Base-by-base conservation (phyloP, 1,139 yeast genomes). In the Nadsonia starkeyi-henricii region DNA sequence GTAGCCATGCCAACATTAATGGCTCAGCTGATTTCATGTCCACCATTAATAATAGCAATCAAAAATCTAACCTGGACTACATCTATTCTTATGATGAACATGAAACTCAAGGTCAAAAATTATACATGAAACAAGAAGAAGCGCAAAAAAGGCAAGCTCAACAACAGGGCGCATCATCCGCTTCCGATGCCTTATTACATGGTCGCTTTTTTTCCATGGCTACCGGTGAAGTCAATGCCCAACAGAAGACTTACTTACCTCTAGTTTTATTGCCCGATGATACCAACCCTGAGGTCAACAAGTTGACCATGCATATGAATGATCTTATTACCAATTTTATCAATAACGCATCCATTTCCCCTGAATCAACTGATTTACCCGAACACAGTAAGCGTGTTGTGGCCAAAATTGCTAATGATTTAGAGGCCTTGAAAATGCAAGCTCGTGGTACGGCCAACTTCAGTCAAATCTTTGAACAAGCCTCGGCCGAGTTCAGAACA, bases 281-380 rank as follows among this genome's bases (percentile, higher is more conserved):
- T 13, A 45, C 49, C n/a, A 45, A 47, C 46, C 46, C 30, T 20
- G 46, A 43, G 1, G 49, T 45, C 15, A 42, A 45, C 17, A 45
- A 47, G 18, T 47, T 45, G n/a, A 44, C 49, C 41, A 47, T 47
- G 49, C 46, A 45, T 2, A 43, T 47, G 41, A 47, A 47, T 26
- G 49, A 47, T 15, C 46, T 47, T 37, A 47, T 47, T 8, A 41
- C 46, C 8, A 33, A 33, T 33, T 47, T 43, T 43, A 47, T 47
- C n/a, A 47, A 47, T 42, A 47, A 45, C 20, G 41, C 49, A 18
- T 39, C 41, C 19, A 44, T 47, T 41, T 37, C 46, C 30, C 33
- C 44, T 21, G 49, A 43, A 20, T 43, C 49, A 41, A 41, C 26
- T 41, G 23, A 47, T 37, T 41, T 45, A 47, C 42, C 49, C 46